These are phyloP conservation scores for Diaporthe velutina DNA, from an alignment of 2,329 filamentous ascomycete species.

Conservation along the genomic window DNA sequence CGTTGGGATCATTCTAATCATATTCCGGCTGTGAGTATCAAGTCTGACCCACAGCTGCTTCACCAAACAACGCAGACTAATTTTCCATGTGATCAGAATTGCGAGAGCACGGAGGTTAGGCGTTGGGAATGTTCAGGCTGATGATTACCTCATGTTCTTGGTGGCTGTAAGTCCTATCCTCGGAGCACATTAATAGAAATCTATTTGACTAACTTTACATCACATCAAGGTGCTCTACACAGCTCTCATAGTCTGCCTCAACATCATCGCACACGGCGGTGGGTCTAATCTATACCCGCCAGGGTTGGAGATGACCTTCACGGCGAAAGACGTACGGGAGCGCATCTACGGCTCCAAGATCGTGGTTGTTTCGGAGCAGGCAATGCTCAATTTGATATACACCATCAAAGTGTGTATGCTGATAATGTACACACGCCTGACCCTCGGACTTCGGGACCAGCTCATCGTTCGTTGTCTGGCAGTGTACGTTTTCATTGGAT, in stretches of 20 bases:
- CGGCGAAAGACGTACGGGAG: conserved; percentile 52
- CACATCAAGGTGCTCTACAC: conserved; percentile 49
- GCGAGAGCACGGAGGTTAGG: conserved; percentile 20
- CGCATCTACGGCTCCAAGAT: conserved; percentile 59
- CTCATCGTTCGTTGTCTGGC: conserved; percentile 52
- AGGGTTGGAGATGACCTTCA: conserved; percentile 52
- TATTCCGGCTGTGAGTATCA: conserved; percentile 18
- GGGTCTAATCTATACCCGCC: conserved; percentile 57
- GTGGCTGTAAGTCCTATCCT: neutral
- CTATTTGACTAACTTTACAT: neutral
- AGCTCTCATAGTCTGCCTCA: conserved; percentile 54
- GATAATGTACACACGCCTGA: conserved; percentile 52
- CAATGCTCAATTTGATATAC: conserved; percentile 50
- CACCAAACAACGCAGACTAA: neutral
- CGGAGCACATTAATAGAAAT: neutral
- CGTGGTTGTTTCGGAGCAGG: conserved; percentile 58
- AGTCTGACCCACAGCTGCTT: neutral
- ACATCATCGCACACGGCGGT: conserved; percentile 54
- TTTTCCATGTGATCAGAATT: neutral
- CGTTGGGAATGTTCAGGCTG: neutral
- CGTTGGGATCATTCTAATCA: conserved; percentile 18
- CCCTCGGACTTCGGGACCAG: conserved; percentile 50
- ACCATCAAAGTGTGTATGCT: conserved; percentile 44
- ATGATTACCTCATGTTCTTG: conserved; percentile 26
- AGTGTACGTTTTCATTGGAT: conserved; percentile 56